phyloP scores from a whole-genome alignment of 495 filamentous ascomycete genomes.

The Aspergillus indologenus region DNA sequence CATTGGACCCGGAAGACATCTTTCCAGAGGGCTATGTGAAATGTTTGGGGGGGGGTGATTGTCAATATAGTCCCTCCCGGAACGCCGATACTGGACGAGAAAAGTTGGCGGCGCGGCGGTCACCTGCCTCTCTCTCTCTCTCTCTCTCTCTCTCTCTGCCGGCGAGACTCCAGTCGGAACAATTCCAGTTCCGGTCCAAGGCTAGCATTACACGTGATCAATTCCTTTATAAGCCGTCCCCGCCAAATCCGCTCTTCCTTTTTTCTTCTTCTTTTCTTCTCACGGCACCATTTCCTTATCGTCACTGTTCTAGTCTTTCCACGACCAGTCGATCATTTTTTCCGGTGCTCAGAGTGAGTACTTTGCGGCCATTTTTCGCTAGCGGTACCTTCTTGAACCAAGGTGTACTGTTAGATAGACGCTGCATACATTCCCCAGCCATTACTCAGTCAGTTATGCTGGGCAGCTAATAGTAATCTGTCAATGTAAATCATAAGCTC shows the following conservation, averaged over 20 bases:
- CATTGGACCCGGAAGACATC: slow-evolving; percentile 47
- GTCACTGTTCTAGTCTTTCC: slow-evolving; percentile 49
- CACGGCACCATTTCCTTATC: slow-evolving; percentile 61
- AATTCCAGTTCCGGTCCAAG: slow-evolving; percentile 19
- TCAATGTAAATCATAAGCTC: neutral
- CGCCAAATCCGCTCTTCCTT: slow-evolving; percentile 17
- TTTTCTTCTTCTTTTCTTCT: slow-evolving; percentile 31
- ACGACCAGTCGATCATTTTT: slow-evolving; percentile 63
- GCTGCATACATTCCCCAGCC: slow-evolving; percentile 50
- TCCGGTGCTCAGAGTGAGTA: slow-evolving; percentile 56
- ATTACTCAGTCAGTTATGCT: neutral
- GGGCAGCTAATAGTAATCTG: neutral
- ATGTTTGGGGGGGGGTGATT: slow-evolving; percentile 13
- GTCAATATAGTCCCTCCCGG: slow-evolving; percentile 11
- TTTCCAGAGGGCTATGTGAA: slow-evolving; percentile 16
- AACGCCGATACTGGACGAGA: slow-evolving; percentile 28
- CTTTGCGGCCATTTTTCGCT: slow-evolving; percentile 64
- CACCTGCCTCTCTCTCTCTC: slow-evolving; percentile 17
- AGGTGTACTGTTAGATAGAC: slow-evolving; percentile 72
- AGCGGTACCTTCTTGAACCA: slow-evolving; percentile 63
- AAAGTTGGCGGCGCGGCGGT: slow-evolving; percentile 42
- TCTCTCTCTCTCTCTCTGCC: neutral
- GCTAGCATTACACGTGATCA: slow-evolving; percentile 36
- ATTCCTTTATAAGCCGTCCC: slow-evolving; percentile 1
- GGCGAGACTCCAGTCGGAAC: slow-evolving; percentile 5